Base-by-base conservation (phyloP, 441 rosid species). In the Populus hybrid region DNA sequence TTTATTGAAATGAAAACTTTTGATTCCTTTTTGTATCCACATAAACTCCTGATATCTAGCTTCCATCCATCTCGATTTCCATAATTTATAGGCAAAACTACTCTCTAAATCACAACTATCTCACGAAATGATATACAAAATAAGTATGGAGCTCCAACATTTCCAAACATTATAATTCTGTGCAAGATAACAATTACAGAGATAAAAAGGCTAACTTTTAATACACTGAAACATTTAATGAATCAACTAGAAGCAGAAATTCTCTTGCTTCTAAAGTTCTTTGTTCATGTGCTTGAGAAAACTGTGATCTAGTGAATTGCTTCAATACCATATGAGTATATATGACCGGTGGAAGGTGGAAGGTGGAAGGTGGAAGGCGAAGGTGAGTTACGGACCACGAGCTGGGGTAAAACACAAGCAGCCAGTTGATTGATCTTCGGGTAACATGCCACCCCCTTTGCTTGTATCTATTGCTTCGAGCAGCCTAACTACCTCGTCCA, bases 401-500 rank as follows among this genome's bases (percentile, higher is more conserved):
- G 81, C 76, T 1, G 87, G 81, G 32, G 84, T 73, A 64, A 95
- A 93, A 79, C 99, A 95, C 83, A 95, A 86, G 76, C 98, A 95
- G 11, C 90, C 81, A 0, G 85, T 42, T 12, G 79, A 74, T 80
- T 90, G 91, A 86, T 81, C 97, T 24, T 91, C 94, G 0, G 97
- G 94, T 72, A 93, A 93, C 98, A 95, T 95, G 78, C 98, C 98
- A 4, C 97, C 98, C 30, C 98, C 97, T 79, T 87, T 93, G 83
- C 83, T 86, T 2, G 98, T 95, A 85, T 93, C 91, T 40, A 93
- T 76, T 9, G 83, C 91, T 87, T 95, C 97, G 68, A 95, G 83
- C 90, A 93, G 85, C 59, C 50, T 86, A 80, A 95, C 97, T 36
- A 90, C 97, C 68, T 90, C 92, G 0, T 84, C 89, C 98, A 93